phyloP scores from a whole-genome alignment of 148 eudicot species.

The Heliosperma pusillum region DNA sequence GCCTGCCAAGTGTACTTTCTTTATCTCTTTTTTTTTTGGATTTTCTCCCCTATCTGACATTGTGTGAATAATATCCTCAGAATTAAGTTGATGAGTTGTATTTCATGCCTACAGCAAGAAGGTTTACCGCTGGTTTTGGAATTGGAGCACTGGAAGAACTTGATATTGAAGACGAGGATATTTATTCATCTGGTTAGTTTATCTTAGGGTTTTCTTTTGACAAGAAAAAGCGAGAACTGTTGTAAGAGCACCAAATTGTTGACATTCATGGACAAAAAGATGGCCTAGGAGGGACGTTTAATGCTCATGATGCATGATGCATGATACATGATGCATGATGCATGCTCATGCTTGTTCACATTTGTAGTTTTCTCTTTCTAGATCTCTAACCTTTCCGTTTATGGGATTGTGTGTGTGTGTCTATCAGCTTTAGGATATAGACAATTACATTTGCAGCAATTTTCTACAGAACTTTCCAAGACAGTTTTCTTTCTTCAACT shows the following conservation, averaged over 20 bases:
- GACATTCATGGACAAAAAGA: not conserved
- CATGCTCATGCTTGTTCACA: constrained; percentile 1
- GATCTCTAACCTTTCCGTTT: not conserved
- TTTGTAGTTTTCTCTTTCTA: not conserved
- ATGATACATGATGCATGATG: not conserved
- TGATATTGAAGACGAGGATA: constrained; percentile 91
- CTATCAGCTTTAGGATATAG: not conserved
- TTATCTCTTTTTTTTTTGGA: constrained; percentile 1
- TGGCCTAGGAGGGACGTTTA: not conserved
- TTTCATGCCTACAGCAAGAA: constrained; percentile 56
- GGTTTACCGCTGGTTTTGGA: constrained; percentile 87
- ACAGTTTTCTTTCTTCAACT: not conserved
- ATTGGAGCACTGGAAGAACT: constrained; percentile 94
- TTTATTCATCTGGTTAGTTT: constrained; percentile 71
- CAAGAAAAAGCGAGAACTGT: not conserved
- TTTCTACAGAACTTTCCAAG: not conserved
- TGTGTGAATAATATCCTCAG: not conserved
- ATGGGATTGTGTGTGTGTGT: not conserved
- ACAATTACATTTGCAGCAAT: not conserved
- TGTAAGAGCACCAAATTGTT: not conserved
- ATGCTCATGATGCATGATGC: not conserved
- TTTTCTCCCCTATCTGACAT: constrained; percentile 3
- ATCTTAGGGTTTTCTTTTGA: not conserved
- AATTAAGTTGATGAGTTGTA: constrained; percentile 19
- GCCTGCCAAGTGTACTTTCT: constrained; percentile 53